Base-by-base conservation (phyloP, 23 red algal species). In the Pyropia haitanensis region DNA sequence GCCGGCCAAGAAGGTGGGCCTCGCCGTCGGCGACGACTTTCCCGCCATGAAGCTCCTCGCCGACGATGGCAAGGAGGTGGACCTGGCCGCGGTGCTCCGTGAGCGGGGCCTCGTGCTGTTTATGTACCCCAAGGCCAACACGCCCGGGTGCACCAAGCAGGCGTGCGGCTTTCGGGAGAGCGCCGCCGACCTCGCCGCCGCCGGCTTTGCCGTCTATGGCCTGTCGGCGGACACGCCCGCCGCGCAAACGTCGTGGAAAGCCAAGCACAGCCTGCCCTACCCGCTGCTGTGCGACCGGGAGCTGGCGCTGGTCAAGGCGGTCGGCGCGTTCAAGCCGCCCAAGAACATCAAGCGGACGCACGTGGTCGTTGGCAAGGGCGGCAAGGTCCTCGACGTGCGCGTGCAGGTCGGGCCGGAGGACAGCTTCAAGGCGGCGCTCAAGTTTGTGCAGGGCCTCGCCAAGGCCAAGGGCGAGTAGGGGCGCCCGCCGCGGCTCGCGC, bases 121-220 rank as follows among this genome's bases (percentile, higher is more conserved):
- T 66, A 73, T 77, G 24, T 89, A 89, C 53, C 84, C 84, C 17
- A 65, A 65, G 61, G 84, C 84, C 49, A 89, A 81, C 71, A 89
- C 84, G 24, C 65, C 72, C 53, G 84, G 84, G 57, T 89, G 84
- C 57, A 89, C 84, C 48, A 89, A 75, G 65, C 84, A 89, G 75
- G 84, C 84, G 13, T 69, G 65, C 25, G 84, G 74, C 17, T 67
- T 89, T 2, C 28, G 46, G 22, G 72, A 73, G 29, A 59, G 50
- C 16, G 39, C 65, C 12, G 52, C 31, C 20, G 26, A 48, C 9
- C 14, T 51, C 50, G 31, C 61, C 2, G 33, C 60, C 18, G 64
- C 64, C 13, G 84, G 84, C 27, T 79, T 70, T 39, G 39, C 30
- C 27, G 70, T 80, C 6, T 78, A 60, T 20, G 84, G 84, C 30